These are phyloP conservation scores for Suillus weaverae DNA, from an alignment of 768 basidiomycete species.

Conservation along the genomic window DNA sequence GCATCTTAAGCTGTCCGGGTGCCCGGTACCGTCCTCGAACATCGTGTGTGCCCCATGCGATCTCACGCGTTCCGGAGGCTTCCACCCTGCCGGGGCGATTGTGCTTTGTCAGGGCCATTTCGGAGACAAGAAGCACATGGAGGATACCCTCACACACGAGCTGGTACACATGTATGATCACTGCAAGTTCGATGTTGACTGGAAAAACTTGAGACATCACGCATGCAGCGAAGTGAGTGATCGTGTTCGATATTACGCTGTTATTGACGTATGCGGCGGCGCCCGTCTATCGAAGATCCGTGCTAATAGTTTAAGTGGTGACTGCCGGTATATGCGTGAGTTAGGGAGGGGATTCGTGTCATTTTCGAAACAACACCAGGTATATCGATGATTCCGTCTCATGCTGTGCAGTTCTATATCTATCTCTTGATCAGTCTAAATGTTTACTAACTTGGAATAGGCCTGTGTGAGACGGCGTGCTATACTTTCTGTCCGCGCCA, in stretches of 20 bases:
- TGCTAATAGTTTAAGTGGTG: conserved; percentile 90
- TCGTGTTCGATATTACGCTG: neutral
- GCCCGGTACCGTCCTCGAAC: conserved; percentile 66
- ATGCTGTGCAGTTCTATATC: conserved; percentile 13
- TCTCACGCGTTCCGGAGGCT: conserved; percentile 73
- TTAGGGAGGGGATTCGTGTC: conserved; percentile 70
- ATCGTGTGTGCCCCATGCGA: conserved; percentile 88
- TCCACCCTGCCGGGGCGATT: conserved; percentile 78
- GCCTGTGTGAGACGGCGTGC: conserved; percentile 90
- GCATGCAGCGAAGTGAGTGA: conserved; percentile 91
- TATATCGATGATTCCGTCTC: conserved; percentile 28
- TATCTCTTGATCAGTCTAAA: conserved; percentile 6
- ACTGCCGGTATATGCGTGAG: conserved; percentile 87
- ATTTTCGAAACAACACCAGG: conserved; percentile 95
- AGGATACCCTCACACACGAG: conserved; percentile 91
- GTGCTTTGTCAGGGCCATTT: conserved; percentile 86
- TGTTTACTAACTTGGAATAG: conserved; percentile 39
- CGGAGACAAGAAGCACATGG: conserved; percentile 82
- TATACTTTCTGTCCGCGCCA: conserved; percentile 74
- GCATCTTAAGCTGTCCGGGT: conserved; percentile 78
- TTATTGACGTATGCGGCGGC: conserved; percentile 4
- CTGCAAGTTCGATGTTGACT: conserved; percentile 91
- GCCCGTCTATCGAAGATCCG: conserved; percentile 67
- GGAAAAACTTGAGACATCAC: conserved; percentile 87
- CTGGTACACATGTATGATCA: conserved; percentile 96